These are phyloP conservation scores for Pontederia crassipes DNA, from an alignment of 176 grass and related monocot genomes.

Conservation along the genomic window DNA sequence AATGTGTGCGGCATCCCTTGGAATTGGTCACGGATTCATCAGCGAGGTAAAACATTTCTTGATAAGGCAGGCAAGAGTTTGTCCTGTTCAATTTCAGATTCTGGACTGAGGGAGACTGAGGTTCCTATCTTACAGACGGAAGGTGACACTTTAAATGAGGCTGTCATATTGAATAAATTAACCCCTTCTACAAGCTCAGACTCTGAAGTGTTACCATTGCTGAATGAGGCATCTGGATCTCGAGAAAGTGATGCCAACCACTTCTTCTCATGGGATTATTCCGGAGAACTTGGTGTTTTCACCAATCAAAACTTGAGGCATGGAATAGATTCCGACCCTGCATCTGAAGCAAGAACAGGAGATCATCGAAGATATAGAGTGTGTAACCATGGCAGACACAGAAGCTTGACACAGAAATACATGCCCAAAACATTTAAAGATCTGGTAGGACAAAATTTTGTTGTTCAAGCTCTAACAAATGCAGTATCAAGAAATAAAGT, in stretches of 20 bases:
- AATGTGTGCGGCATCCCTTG: constrained; percentile 87
- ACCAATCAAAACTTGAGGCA: constrained; percentile 42
- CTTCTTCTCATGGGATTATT: constrained; percentile 39
- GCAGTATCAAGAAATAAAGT: constrained; percentile 66
- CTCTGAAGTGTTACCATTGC: constrained; percentile 64
- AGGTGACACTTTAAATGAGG: constrained; percentile 40
- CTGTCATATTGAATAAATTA: constrained; percentile 34
- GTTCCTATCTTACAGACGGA: constrained; percentile 31
- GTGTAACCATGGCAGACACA: constrained; percentile 35
- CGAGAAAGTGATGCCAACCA: constrained; percentile 19
- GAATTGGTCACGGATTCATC: constrained; percentile 98
- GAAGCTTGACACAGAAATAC: constrained; percentile 78
- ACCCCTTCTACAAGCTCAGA: constrained; percentile 55
- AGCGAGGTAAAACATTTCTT: constrained; percentile 79
- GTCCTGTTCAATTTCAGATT: constrained; percentile 78
- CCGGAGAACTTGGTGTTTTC: constrained; percentile 74
- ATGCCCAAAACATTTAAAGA: constrained; percentile 83
- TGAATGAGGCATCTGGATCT: constrained; percentile 26
- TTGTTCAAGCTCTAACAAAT: constrained; percentile 79
- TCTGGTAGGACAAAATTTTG: constrained; percentile 69
- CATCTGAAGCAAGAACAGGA: constrained; percentile 36
- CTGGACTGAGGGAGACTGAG: constrained; percentile 38
- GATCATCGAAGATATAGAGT: constrained; percentile 22
- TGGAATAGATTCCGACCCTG: constrained; percentile 44
- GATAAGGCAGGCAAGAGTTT: constrained; percentile 77